Percentiles rank a stretch among this genome's conserved stretches.
phyloP scores from a whole-genome alignment of 2,329 filamentous ascomycete species.

The Cladosporium colombiae region DNA sequence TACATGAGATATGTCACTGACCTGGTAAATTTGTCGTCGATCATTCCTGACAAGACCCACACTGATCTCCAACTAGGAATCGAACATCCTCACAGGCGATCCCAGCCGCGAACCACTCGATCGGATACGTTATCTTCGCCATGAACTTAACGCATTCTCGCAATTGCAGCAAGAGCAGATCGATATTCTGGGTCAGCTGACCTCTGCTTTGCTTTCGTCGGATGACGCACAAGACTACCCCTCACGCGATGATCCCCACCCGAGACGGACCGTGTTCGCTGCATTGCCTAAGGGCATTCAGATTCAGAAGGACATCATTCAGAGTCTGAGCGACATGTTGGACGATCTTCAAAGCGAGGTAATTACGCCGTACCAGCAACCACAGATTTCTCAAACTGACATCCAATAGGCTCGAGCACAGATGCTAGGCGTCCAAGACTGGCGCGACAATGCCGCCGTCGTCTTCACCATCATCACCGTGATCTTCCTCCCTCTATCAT shows the following conservation, averaged over 20 bases:
- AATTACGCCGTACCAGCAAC: background rate
- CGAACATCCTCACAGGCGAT: background rate
- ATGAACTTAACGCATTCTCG: background rate
- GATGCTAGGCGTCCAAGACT: background rate
- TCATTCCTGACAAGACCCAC: background rate
- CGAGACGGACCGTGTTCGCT: background rate
- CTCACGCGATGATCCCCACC: background rate
- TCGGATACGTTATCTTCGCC: background rate
- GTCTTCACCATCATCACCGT: slow-evolving; percentile 2
- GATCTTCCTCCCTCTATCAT: slow-evolving; percentile 7
- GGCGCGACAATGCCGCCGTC: background rate
- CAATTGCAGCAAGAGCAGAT: background rate
- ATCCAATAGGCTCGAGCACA: background rate
- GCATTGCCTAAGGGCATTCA: background rate
- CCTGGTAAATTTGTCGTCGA: background rate
- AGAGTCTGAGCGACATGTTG: background rate
- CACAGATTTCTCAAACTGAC: background rate
- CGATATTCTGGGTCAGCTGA: background rate
- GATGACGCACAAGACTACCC: background rate
- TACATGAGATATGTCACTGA: background rate
- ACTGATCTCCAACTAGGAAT: background rate
- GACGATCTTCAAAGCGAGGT: background rate
- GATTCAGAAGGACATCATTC: background rate
- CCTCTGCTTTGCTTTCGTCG: background rate
- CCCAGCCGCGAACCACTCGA: background rate